phyloP scores from a whole-genome alignment of 768 basidiomycete species.

The Pleurotus eryngii region DNA sequence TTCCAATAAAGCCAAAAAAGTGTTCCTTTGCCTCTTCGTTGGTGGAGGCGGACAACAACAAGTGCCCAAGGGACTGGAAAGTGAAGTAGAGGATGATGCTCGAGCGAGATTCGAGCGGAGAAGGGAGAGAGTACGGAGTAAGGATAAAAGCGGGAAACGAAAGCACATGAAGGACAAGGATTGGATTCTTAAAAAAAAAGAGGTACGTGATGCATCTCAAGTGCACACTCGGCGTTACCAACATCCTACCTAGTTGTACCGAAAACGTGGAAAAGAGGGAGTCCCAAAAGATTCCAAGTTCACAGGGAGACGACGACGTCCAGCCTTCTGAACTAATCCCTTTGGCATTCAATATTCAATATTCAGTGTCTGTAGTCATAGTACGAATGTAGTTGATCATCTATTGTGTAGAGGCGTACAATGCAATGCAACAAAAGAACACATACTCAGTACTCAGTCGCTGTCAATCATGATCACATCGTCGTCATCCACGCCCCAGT shows the following conservation, averaged over 20 bases:
- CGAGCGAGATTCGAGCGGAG: constrained; percentile 74
- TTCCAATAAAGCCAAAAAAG: constrained; percentile 92
- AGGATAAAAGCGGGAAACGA: constrained; percentile 62
- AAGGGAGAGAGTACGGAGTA: constrained; percentile 60
- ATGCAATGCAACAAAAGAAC: constrained; percentile 9
- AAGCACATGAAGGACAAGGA: constrained; percentile 74
- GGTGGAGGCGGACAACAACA: constrained; percentile 68
- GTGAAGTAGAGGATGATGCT: constrained; percentile 54
- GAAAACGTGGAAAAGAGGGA: constrained; percentile 78
- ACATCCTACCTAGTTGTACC: constrained; percentile 57
- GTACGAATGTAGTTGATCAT: constrained; percentile 5
- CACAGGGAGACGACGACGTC: constrained; percentile 85
- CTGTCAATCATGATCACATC: constrained; percentile 84
- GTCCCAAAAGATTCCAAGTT: constrained; percentile 87
- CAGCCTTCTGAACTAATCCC: constrained; percentile 58
- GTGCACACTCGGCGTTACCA: constrained; percentile 1
- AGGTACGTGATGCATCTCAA: constrained; percentile 45
- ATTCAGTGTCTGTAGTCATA: constrained; percentile 1
- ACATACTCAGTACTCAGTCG: constrained; percentile 40
- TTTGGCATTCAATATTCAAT: constrained; percentile 13
- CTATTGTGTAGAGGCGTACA: constrained; percentile 2
- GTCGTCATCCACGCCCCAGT: constrained; percentile 83
- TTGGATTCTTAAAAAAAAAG: constrained; percentile 97
- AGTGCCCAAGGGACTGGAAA: constrained; percentile 75
- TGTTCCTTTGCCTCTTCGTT: constrained; percentile 90